These are phyloP conservation scores for Solanum piurae DNA, from an alignment of 257 asterid species.

Conservation along the genomic window DNA sequence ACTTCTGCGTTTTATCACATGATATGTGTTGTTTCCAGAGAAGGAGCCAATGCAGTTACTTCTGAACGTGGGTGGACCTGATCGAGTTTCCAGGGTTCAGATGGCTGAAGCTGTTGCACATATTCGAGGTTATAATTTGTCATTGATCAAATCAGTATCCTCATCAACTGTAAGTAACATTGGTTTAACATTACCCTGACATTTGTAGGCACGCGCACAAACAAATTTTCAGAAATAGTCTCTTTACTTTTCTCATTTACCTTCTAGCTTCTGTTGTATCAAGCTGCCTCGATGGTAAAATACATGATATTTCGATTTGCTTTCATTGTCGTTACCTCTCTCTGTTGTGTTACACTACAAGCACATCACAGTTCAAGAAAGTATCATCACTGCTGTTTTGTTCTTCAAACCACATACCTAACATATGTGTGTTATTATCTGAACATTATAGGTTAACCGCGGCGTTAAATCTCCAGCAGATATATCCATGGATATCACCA, in stretches of 20 bases:
- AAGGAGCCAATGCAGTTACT: conserved; percentile 47
- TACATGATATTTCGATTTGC: background rate
- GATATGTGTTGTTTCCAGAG: conserved; percentile 15
- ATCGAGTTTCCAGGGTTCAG: conserved; percentile 80
- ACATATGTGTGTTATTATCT: background rate
- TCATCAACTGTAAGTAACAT: conserved; percentile 63
- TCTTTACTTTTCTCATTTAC: background rate
- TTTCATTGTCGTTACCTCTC: background rate
- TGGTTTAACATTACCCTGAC: background rate
- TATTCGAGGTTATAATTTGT: conserved; percentile 46
- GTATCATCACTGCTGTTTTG: background rate
- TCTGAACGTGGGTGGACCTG: conserved; percentile 82
- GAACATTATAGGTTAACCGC: conserved; percentile 59
- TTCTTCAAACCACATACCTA: background rate
- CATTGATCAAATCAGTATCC: conserved; percentile 67
- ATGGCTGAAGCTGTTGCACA: conserved; percentile 93
- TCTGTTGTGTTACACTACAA: background rate
- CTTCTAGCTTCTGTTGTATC: background rate
- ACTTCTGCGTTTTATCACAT: conserved; percentile 8
- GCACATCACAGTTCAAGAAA: background rate
- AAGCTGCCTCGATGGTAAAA: background rate
- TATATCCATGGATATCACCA: conserved; percentile 78
- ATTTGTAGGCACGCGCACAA: background rate
- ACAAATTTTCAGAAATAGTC: background rate
- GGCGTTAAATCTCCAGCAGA: conserved; percentile 88